phyloP scores from a whole-genome alignment of 1,139 yeast genomes.

The Saccharomyces pastorianus region DNA sequence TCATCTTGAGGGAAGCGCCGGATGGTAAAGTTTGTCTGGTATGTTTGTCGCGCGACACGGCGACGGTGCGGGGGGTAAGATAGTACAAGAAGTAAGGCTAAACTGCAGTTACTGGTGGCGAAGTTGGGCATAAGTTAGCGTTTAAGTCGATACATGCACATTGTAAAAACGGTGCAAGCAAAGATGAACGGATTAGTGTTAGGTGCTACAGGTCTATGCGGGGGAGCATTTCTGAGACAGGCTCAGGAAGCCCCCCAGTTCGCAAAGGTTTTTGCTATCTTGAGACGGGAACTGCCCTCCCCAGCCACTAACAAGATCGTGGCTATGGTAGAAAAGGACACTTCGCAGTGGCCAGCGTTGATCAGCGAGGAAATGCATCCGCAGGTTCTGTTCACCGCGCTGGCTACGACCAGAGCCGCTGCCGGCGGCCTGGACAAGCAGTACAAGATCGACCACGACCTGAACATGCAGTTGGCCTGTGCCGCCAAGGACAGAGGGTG shows the following conservation, averaged over 20 bases:
- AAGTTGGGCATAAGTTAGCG: not conserved
- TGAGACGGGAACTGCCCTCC: conserved; percentile 36
- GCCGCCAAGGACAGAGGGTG: conserved; percentile 63
- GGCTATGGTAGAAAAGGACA: conserved; percentile 34
- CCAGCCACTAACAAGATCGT: conserved; percentile 1
- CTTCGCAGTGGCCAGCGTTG: conserved; percentile 37
- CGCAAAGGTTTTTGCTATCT: conserved; percentile 37
- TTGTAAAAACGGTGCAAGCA: not conserved
- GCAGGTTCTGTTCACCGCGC: conserved; percentile 44
- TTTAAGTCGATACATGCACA: not conserved
- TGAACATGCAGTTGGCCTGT: conserved; percentile 55
- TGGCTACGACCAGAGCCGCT: conserved; percentile 66
- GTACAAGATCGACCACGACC: conserved; percentile 59
- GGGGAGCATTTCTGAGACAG: conserved; percentile 39
- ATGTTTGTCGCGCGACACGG: not conserved
- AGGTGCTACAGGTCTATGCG: conserved; percentile 61
- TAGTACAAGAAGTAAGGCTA: not conserved
- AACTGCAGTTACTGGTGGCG: not conserved
- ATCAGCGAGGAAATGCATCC: conserved; percentile 21
- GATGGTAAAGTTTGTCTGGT: not conserved
- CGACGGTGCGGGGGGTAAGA: not conserved
- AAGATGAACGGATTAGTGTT: conserved; percentile 32
- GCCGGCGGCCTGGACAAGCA: conserved; percentile 68
- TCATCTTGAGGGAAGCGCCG: not conserved
- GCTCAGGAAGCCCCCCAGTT: conserved; percentile 33